Conservation (phyloP, 2,329 filamentous ascomycete species). For the Sporothrix globosa region DNA sequence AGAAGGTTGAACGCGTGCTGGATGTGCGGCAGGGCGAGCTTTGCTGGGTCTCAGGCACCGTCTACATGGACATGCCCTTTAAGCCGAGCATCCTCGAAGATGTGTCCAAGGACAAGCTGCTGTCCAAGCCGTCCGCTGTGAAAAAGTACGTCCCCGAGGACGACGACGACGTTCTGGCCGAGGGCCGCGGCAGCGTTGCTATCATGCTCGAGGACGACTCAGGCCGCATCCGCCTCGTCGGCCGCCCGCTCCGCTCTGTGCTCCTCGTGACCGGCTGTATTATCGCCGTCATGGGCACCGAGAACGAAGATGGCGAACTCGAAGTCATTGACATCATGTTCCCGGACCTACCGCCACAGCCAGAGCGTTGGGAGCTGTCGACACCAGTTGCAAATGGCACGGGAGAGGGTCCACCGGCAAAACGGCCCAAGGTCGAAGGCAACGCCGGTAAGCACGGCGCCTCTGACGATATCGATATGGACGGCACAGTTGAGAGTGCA, state of each 20-base stretch:
- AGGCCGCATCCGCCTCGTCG: conserved; percentile 79
- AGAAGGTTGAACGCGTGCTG: conserved; percentile 81
- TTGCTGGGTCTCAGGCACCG: conserved; percentile 92
- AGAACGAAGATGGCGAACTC: conserved; percentile 89
- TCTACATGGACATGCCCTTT: conserved; percentile 95
- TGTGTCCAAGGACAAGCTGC: conserved; percentile 72
- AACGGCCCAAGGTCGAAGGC: conserved; percentile 45
- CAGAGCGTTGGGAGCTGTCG: conserved; percentile 74
- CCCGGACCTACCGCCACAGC: conserved; percentile 82
- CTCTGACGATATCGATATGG: conserved; percentile 56
- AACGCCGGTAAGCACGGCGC: conserved; percentile 49
- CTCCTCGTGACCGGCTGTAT: conserved; percentile 91
- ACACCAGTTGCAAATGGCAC: conserved; percentile 48
- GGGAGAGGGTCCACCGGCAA: conserved; percentile 41
- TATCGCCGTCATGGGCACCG: conserved; percentile 90
- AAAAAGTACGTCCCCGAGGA: conserved; percentile 73
- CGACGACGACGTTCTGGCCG: conserved; percentile 55
- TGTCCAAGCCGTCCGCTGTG: conserved; percentile 62
- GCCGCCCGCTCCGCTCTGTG: conserved; percentile 66
- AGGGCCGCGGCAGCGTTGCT: conserved; percentile 36
- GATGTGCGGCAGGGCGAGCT: conserved; percentile 94
- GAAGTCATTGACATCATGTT: conserved; percentile 89
- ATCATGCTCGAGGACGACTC: conserved; percentile 95
- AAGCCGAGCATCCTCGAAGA: conserved; percentile 97
- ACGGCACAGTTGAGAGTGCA: conserved; percentile 46